Evolutionary conservation across 176 grass and related monocot species (phyloP).

Genomic region (Pharus latifolius): DNA sequence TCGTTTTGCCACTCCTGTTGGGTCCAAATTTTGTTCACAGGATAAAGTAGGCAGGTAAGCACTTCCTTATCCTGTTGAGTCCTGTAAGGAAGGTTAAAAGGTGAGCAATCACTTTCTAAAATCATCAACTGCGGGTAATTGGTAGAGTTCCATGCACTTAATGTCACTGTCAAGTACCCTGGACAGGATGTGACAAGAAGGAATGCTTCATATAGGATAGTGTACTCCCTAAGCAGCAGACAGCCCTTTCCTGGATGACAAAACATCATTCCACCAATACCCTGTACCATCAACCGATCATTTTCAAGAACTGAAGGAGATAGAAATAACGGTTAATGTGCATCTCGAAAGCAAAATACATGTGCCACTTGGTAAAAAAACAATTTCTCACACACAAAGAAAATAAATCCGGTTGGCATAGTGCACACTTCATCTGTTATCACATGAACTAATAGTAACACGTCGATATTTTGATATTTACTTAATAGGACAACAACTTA

Average conservation of each 20-base stretch:
- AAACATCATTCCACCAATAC: slow-evolving; percentile 16
- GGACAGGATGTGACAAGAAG: slow-evolving; percentile 36
- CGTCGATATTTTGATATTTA: too few relatives aligned
- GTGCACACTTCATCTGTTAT: too few relatives aligned
- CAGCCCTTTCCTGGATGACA: slow-evolving; percentile 1
- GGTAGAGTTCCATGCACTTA: not conserved
- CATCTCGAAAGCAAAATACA: too few relatives aligned
- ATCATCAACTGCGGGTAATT: too few relatives aligned
- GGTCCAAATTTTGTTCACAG: not conserved
- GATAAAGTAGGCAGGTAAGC: not conserved
- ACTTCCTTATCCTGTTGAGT: not conserved
- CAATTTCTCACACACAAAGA: too few relatives aligned
- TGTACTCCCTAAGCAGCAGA: slow-evolving; percentile 37
- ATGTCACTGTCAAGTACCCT: slow-evolving; percentile 17
- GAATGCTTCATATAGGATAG: slow-evolving; percentile 53
- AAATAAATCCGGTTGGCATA: too few relatives aligned
- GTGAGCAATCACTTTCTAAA: not conserved
- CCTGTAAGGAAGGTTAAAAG: not conserved
- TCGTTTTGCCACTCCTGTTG: not conserved
- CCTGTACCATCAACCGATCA: slow-evolving; percentile 1
- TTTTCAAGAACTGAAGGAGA: not conserved
- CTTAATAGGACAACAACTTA: too few relatives aligned
- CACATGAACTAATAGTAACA: too few relatives aligned
- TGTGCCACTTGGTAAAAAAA: too few relatives aligned
- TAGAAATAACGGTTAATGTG: too few relatives aligned